Percentiles rank a stretch among this genome's conserved stretches.
Evolutionary conservation across 176 grass and related monocot genomes (phyloP).

Genomic region (maize (Zea mays)): Zm-B73-REFERENCE-NAM-5.0 NC_050103.1:85489001-85489500

Average conservation of each 20-base stretch:
- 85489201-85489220: constrained; percentile 56
- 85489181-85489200: constrained; percentile 14
- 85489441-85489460: background rate
- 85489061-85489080: constrained; percentile 53
- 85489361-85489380: background rate
- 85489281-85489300: constrained; percentile 23
- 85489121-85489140: constrained; percentile 86
- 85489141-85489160: constrained; percentile 86
- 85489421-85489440: background rate
- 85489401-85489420: background rate
- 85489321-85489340: constrained; percentile 88
- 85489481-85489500: constrained; percentile 9
- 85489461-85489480: background rate
- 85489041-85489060: constrained; percentile 16
- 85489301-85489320: constrained; percentile 18
- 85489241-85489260: constrained; percentile 83
- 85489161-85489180: constrained; percentile 48
- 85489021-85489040: background rate
- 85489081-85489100: constrained; percentile 67
- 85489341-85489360: constrained; percentile 9
- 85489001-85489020: constrained; percentile 6
- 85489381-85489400: background rate
- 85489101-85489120: constrained; percentile 87
- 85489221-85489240: constrained; percentile 80
- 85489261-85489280: constrained; percentile 92